Base-by-base conservation (phyloP, 2,329 filamentous ascomycete species). In the Sclerotinia sclerotiorum region DNA sequence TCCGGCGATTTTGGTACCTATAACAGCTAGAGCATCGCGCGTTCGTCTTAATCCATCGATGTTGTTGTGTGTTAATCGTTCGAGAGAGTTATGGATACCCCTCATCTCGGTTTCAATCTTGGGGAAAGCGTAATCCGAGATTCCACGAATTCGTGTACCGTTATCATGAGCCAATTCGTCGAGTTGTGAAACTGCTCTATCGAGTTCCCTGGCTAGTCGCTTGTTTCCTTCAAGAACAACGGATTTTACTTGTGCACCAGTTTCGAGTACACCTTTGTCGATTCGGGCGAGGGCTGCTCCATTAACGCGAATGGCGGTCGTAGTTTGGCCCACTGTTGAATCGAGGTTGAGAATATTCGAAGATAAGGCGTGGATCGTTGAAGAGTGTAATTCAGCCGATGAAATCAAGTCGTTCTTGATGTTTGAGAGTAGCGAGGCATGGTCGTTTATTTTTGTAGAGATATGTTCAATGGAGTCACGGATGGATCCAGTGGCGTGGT, bases 201-300 rank as follows among this genome's bases (percentile, higher is more conserved):
- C 66, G 27, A 69, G 58, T 21, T 69, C 68, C n/a, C 63, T 65
- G 29, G 49, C 65, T 15, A 71, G 46, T 65, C 70, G 60, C n/a
- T 58, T 42, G 19, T 68, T 68, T 19, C 69, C 69, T 61, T 71
- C 68, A 19, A 65, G 51, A 39, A 74, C 64, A 27, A 71, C 72
- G 8, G 65, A 64, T 68, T 72, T 73, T 1, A 74, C 62, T 56
- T 74, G 72, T 3, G 70, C 70, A 24, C 69, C 68, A 10, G 72
- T 72, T 58, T 73, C 72, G 5, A 74, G 69, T 21, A 74, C 72
- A 29, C 67, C 66, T 56, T 71, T 72, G 32, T 74, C 72, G 44
- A 74, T 70, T 48, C 72, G 69, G 2, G 72, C 70, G 39, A 74
- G 72, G 4, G 72, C 72, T 3, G 72, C 72, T 19, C 64, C 68